phyloP scores from a whole-genome alignment of 1,139 yeast species.

The Scheffersomyces insectosa region DNA sequence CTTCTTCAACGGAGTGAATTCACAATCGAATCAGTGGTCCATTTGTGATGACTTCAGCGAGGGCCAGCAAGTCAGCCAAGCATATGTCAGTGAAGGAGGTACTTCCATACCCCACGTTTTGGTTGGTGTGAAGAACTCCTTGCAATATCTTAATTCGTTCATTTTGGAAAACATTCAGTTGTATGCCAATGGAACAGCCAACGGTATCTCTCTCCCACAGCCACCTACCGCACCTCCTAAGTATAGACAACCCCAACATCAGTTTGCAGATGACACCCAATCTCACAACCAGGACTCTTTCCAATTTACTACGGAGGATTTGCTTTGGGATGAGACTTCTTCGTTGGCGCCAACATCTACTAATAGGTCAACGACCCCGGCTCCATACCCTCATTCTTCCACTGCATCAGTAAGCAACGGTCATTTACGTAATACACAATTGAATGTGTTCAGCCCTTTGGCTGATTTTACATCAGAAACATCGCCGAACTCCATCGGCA shows the following conservation, averaged over 20 bases:
- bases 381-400: conserved; percentile 15
- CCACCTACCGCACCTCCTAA: background rate
- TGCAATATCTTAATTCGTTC: conserved; percentile 54
- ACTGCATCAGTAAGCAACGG: conserved; percentile 6
- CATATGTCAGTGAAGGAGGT: conserved; percentile 58
- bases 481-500: conserved; percentile 23
- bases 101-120: conserved; percentile 52
- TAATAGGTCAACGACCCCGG: conserved; percentile 7
- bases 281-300: background rate
- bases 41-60: conserved; percentile 82
- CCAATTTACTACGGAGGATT: background rate
- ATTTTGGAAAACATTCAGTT: conserved; percentile 43
- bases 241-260: background rate
- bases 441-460: conserved; percentile 24
- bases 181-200: background rate
- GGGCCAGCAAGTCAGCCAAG: conserved; percentile 74
- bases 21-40: conserved; percentile 70
- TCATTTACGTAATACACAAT: conserved; percentile 1
- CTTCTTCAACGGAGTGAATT: conserved; percentile 53
- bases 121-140: conserved; percentile 53
- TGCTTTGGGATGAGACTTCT: conserved; percentile 1
- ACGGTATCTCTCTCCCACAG: background rate
- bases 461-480: conserved; percentile 26
- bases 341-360: background rate
- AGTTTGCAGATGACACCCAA: conserved; percentile 2